These are phyloP conservation scores for Plasmodium billcollinsi DNA, from an alignment of 169 alveolate genomes.

Conservation along the genomic window DNA sequence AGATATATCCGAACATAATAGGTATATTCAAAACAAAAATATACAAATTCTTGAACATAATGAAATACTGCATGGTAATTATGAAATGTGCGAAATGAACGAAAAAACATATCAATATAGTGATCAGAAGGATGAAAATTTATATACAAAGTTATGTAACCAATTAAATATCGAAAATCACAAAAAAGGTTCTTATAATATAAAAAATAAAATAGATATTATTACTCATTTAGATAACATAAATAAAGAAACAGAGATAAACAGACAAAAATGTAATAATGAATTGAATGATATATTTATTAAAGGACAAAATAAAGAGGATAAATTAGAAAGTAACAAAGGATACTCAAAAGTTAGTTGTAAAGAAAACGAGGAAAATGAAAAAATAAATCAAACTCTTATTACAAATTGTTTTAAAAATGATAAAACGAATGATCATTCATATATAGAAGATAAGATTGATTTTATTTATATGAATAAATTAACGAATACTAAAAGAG, in stretches of 20 bases:
- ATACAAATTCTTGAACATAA: background rate
- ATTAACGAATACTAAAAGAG: background rate
- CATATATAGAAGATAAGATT: background rate
- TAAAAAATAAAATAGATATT: background rate
- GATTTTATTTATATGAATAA: background rate
- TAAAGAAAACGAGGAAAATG: background rate
- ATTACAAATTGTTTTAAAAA: background rate
- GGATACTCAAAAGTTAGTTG: background rate
- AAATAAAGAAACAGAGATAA: background rate
- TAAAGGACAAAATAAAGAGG: background rate
- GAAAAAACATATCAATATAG: background rate
- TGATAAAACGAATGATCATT: background rate
- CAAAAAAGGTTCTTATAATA: background rate
- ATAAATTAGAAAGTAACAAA: background rate
- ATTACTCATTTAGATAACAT: background rate
- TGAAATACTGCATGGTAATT: background rate
- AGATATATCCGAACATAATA: background rate
- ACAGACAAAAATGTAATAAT: background rate
- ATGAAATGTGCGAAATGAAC: background rate
- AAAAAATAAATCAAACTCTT: background rate
- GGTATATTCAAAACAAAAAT: background rate
- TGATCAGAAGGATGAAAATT: background rate
- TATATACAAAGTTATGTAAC: background rate
- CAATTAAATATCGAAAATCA: background rate
- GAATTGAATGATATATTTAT: background rate